Conservation (phyloP, 2,329 filamentous ascomycete species). For the Leptographium galeiforme region DNA sequence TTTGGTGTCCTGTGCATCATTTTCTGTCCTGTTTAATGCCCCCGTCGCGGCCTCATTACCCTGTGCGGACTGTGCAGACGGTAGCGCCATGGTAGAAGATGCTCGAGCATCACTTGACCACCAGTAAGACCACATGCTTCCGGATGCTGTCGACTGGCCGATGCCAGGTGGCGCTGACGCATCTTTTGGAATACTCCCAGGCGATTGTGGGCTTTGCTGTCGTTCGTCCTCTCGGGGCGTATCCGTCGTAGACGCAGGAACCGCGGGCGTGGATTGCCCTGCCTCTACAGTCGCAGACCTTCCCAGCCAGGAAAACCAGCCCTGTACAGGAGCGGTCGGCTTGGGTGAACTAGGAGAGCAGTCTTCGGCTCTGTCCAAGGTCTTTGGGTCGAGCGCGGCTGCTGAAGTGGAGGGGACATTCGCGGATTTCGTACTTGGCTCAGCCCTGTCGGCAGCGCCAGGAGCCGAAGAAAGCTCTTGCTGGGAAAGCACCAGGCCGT, state of each 20-base stretch:
- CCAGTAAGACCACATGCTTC: conserved; percentile 14
- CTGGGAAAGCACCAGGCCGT: background rate
- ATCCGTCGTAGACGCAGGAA: conserved; percentile 5
- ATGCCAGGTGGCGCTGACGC: conserved; percentile 3
- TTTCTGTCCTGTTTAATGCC: conserved; percentile 7
- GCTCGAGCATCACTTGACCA: conserved; percentile 17
- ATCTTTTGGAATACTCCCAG: background rate
- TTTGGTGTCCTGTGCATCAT: conserved; percentile 26
- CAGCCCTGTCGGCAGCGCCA: background rate
- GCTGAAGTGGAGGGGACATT: background rate
- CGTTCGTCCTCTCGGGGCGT: conserved; percentile 5
- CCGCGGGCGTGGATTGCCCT: conserved; percentile 10
- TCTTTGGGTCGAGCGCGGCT: background rate
- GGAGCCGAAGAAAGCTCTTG: background rate
- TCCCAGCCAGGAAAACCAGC: conserved; percentile 10
- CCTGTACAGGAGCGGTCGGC: background rate
- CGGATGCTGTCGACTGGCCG: conserved; percentile 11
- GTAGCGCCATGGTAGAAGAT: conserved; percentile 2
- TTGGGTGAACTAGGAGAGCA: background rate
- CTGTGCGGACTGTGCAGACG: background rate
- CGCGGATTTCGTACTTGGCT: background rate
- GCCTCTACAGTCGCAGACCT: conserved; percentile 5
- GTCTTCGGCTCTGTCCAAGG: background rate
- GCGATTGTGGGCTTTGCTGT: background rate
- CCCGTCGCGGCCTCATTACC: conserved; percentile 5